A percentile compares a stretch with the other conserved stretches of the same genome.
Conservation (phyloP, 2,329 filamentous ascomycete genomes). For the Calonectria ilicicola region DNA sequence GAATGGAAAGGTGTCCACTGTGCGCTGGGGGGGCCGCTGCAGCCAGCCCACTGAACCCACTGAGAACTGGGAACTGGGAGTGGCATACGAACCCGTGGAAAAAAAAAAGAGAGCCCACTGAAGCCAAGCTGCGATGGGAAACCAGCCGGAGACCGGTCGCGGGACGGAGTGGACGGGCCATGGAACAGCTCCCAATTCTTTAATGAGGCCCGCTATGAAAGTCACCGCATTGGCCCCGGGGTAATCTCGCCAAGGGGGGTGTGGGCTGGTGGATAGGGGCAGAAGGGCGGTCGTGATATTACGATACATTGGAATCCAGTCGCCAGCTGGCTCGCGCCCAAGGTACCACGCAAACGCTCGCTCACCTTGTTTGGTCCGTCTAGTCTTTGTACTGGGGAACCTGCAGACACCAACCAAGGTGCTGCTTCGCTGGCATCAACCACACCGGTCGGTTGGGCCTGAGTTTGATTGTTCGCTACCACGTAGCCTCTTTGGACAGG, state of each 20-base stretch:
- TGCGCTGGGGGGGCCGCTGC: constrained; percentile 8
- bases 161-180: constrained; percentile 2
- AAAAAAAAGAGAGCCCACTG: neutral
- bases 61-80: neutral
- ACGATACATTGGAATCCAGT: constrained; percentile 8
- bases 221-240: constrained; percentile 41
- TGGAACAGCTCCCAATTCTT: constrained; percentile 25
- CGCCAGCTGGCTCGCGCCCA: too few relatives aligned
- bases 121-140: constrained; percentile 18
- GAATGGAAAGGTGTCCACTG: constrained; percentile 25
- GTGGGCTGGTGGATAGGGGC: constrained; percentile 18
- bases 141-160: constrained; percentile 9
- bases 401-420: constrained; percentile 14
- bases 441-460: constrained; percentile 9
- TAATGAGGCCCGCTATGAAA: constrained; percentile 43
- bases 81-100: constrained; percentile 8
- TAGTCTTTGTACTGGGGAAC: constrained; percentile 12
- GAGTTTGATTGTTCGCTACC: constrained; percentile 15
- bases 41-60: constrained; percentile 7
- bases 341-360: constrained; percentile 6
- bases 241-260: constrained; percentile 42
- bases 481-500: constrained; percentile 21
- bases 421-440: constrained; percentile 30
- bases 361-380: neutral
- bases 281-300: constrained; percentile 15